phyloP scores from a whole-genome alignment of 805 yeast genomes.

The Cyberlindnera maclurae region DNA sequence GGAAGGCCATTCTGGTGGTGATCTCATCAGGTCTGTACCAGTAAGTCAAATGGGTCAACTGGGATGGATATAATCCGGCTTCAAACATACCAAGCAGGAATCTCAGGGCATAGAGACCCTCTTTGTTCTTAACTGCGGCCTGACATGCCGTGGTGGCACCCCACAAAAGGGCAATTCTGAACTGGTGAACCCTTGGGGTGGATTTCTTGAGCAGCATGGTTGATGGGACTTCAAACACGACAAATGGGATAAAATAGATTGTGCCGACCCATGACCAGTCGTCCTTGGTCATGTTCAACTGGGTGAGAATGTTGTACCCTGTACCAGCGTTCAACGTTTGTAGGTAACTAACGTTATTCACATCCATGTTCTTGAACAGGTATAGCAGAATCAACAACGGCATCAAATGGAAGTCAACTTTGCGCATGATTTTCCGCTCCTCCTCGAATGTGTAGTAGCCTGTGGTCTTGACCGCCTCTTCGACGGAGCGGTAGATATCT shows the following conservation, averaged over 20 bases:
- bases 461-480: slow-evolving; percentile 3
- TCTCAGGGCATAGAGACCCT: slow-evolving; percentile 11
- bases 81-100: slow-evolving; percentile 17
- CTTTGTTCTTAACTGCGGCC: slow-evolving; percentile 13
- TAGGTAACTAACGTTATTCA: slow-evolving; percentile 13
- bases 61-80: slow-evolving; percentile 14
- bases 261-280: slow-evolving; percentile 13
- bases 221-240: slow-evolving; percentile 15
- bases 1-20: slow-evolving; percentile 20
- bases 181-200: slow-evolving; percentile 11
- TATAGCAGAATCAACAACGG: slow-evolving; percentile 13
- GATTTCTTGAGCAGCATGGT: slow-evolving; percentile 13
- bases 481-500: neutral
- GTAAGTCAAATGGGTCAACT: slow-evolving; percentile 18
- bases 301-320: slow-evolving; percentile 6
- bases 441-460: slow-evolving; percentile 6
- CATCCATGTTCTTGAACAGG: slow-evolving; percentile 13
- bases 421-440: slow-evolving; percentile 4
- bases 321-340: slow-evolving; percentile 7
- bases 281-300: slow-evolving; percentile 7
- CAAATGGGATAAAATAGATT: slow-evolving; percentile 14
- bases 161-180: slow-evolving; percentile 11
- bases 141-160: slow-evolving; percentile 14
- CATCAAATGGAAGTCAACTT: slow-evolving; percentile 12
- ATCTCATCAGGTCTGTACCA: slow-evolving; percentile 22